Evolutionary conservation across 306 rosid genomes (phyloP).

Genomic region (Lotus japonicus): DNA sequence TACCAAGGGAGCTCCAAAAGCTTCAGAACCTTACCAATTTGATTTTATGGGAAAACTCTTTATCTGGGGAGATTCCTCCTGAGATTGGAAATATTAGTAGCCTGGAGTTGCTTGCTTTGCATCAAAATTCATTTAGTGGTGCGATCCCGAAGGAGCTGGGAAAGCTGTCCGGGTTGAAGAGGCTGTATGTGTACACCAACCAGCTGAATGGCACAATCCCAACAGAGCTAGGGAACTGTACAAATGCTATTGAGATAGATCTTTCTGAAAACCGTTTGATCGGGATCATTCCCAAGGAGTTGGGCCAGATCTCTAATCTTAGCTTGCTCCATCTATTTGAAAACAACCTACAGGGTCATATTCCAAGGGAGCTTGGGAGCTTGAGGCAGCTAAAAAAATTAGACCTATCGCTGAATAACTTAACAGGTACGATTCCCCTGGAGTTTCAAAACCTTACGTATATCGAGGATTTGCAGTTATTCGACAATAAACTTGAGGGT

Average conservation of each 20-base stretch:
- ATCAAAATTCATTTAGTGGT: conserved; percentile 47
- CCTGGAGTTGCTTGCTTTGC: conserved; percentile 62
- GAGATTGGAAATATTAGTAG: conserved; percentile 60
- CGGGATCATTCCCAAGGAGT: conserved; percentile 55
- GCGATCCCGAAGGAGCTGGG: conserved; percentile 52
- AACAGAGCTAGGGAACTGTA: conserved; percentile 56
- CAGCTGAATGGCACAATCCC: conserved; percentile 68
- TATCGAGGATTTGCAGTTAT: conserved; percentile 63
- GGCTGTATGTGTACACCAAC: conserved; percentile 64
- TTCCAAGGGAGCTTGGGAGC: conserved; percentile 53
- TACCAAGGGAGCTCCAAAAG: conserved; percentile 54
- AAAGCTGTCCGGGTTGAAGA: conserved; percentile 37
- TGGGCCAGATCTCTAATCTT: conserved; percentile 48
- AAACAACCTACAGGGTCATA: conserved; percentile 52
- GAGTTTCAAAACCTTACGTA: conserved; percentile 57
- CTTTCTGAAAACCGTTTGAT: conserved; percentile 59
- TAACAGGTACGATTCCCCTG: conserved; percentile 60
- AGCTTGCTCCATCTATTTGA: conserved; percentile 68
- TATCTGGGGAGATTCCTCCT: conserved; percentile 59
- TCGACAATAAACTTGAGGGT: conserved; percentile 67
- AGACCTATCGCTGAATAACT: conserved; percentile 58
- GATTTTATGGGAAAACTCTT: conserved; percentile 59
- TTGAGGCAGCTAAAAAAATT: conserved; percentile 39
- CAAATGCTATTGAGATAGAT: conserved; percentile 60
- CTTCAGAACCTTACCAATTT: conserved; percentile 59